Evolutionary conservation across 2,329 filamentous ascomycete species (phyloP), one percentile per base, ranked within the genome.

Genomic region (Torrubiellomyces zombiae): DNA sequence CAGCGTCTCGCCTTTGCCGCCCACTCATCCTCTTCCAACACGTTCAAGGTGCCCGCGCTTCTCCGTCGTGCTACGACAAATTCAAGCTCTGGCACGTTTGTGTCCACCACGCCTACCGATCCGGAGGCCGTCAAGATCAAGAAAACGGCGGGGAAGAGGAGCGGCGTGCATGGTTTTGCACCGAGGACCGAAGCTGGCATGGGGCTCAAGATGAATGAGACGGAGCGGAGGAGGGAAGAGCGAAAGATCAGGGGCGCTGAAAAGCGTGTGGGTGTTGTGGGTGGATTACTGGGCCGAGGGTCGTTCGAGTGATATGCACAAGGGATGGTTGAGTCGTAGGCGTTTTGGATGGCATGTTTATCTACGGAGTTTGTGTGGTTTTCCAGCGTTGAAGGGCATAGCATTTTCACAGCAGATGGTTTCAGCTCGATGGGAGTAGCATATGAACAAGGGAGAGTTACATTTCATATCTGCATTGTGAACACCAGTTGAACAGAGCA

Each of bases 41-140:
- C 55, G 0, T 79, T 81, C 62, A 73, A 68, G 38, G 67, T 79
- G 2, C 79, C 80, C 0, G 62, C 67, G 1, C 58, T 89, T 12
- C 61, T 89, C 11, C 67, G 79, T 14, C 66, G 77, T 16, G 77
- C 78, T 4, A 86, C 79, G 1, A 75, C 74, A 9, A 74, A 73
- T 41, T 69, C 64, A 8, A 42, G 42, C 4, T 44, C 44, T n/a
- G 45, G 43, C 1, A 48, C 44, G 5, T 30, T 36, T n/a, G 38
- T 31, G 7, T 20, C 34, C 24, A 42, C 38, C 17, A 40, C 38
- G 24, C 48, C 49, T 12, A 52, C 52, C 21, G 53, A 53, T 23
- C 56, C 56, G 18, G 57, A 58, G n/a, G 55, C 60, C 6, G 55
- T 50, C 28, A 69, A 65, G 49, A 58, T 73, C 28, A 68, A 65